These are phyloP conservation scores for Tylopilus sp. DNA, from an alignment of 768 basidiomycete species.

Conservation along the genomic window DNA sequence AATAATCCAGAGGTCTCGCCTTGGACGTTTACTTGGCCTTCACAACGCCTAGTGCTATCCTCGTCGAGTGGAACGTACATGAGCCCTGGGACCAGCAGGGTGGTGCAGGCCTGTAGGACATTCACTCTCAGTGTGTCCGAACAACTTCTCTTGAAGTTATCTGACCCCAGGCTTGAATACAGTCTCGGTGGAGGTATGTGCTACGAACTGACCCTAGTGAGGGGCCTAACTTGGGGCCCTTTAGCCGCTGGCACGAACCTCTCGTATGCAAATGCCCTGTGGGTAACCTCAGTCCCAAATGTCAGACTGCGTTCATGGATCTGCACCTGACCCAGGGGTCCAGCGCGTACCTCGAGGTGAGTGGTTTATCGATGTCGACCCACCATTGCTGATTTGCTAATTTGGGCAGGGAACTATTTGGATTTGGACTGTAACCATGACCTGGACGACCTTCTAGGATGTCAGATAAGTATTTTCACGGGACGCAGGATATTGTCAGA, in stretches of 20 bases:
- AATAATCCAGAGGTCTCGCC: not conserved
- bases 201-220: not conserved
- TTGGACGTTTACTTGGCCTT: conserved; percentile 6
- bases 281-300: conserved; percentile 41
- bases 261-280: conserved; percentile 43
- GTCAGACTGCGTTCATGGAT: conserved; percentile 63
- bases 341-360: conserved; percentile 62
- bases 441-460: conserved; percentile 49
- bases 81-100: conserved; percentile 49
- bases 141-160: not conserved
- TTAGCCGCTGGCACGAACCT: conserved; percentile 54
- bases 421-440: conserved; percentile 82
- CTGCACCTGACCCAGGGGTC: conserved; percentile 56
- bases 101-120: conserved; percentile 52
- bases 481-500: conserved; percentile 78
- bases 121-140: conserved; percentile 34
- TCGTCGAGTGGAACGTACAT: conserved; percentile 59
- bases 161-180: conserved; percentile 7
- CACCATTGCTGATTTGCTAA: not conserved
- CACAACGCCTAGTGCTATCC: conserved; percentile 42
- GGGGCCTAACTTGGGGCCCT: conserved; percentile 8
- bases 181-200: conserved; percentile 29
- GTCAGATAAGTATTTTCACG: conserved; percentile 53
- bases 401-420: conserved; percentile 70
- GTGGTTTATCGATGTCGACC: not conserved